Conservation (phyloP, 805 yeast genomes). For the Metschnikowia matae region DNA sequence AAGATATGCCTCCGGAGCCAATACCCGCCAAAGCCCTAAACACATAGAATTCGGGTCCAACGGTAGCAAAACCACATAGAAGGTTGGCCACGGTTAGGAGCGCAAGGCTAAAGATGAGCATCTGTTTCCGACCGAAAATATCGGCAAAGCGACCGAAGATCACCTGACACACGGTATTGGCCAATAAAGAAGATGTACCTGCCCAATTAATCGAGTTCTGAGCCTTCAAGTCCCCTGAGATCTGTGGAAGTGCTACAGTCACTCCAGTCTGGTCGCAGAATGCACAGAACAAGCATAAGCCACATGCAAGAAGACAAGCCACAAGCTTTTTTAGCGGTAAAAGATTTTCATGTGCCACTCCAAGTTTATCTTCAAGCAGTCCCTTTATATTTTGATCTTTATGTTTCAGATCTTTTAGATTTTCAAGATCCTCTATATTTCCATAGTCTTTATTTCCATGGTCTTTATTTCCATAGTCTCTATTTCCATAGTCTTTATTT, state of each 20-base stretch:
- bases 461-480: too few species aligned
- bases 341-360: slow-evolving; percentile 41
- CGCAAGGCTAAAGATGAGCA: slow-evolving; percentile 41
- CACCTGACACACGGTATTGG: slow-evolving; percentile 73
- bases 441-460: too few species aligned
- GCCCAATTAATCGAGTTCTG: slow-evolving; percentile 59
- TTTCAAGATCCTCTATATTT: too few species aligned
- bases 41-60: slow-evolving; percentile 43
- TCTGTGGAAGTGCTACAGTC: slow-evolving; percentile 46
- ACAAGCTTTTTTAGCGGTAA: slow-evolving; percentile 37
- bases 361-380: slow-evolving; percentile 25
- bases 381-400: too few species aligned
- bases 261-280: slow-evolving; percentile 50
- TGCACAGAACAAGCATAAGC: slow-evolving; percentile 38
- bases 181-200: slow-evolving; percentile 64
- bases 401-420: too few species aligned
- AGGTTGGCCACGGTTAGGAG: slow-evolving; percentile 45
- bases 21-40: slow-evolving; percentile 56
- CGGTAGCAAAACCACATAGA: slow-evolving; percentile 38
- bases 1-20: slow-evolving; percentile 55
- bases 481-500: too few species aligned
- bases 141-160: slow-evolving; percentile 69
- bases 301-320: slow-evolving; percentile 33
- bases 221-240: slow-evolving; percentile 46
- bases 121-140: slow-evolving; percentile 51